phyloP scores from a whole-genome alignment of 495 filamentous ascomycete genomes.

The Podospora pseudocomata region DNA sequence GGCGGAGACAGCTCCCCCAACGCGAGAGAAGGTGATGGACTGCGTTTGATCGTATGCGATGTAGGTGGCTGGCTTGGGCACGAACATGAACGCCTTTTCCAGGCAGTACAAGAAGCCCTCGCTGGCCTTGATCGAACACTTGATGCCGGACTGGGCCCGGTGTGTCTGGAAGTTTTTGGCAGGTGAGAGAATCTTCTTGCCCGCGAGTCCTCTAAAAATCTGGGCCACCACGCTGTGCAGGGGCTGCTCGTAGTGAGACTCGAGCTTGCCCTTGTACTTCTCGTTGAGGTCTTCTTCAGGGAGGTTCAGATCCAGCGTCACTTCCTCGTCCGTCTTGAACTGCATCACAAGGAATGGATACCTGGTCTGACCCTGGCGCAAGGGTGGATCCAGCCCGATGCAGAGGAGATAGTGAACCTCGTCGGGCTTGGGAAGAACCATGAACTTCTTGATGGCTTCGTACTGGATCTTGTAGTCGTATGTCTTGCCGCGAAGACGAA shows the following conservation, averaged over 20 bases:
- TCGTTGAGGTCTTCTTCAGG: slow-evolving; percentile 78
- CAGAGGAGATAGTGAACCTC: slow-evolving; percentile 93
- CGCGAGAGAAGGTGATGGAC: slow-evolving; percentile 89
- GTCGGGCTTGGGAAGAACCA: slow-evolving; percentile 95
- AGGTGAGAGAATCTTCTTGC: slow-evolving; percentile 89
- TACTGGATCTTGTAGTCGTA: slow-evolving; percentile 99
- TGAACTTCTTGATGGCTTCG: slow-evolving; percentile 95
- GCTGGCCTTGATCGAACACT: slow-evolving; percentile 98
- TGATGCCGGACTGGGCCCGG: slow-evolving; percentile 90
- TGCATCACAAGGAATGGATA: slow-evolving; percentile 99
- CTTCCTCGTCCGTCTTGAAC: slow-evolving; percentile 96
- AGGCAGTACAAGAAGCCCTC: slow-evolving; percentile 96
- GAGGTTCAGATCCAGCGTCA: slow-evolving; percentile 94
- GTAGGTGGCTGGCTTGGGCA: slow-evolving; percentile 96
- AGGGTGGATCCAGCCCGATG: slow-evolving; percentile 89
- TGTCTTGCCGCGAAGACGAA: slow-evolving; percentile 95
- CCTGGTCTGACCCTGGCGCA: slow-evolving; percentile 95
- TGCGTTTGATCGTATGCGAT: slow-evolving; percentile 88
- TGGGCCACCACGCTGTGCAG: slow-evolving; percentile 87
- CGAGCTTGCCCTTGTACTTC: slow-evolving; percentile 86
- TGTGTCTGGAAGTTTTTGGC: slow-evolving; percentile 92
- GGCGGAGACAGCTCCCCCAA: slow-evolving; percentile 88
- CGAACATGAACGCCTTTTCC: slow-evolving; percentile 98
- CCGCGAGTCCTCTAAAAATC: slow-evolving; percentile 88
- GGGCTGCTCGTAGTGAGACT: slow-evolving; percentile 84